These are phyloP conservation scores for Ricinus communis DNA, from an alignment of 345 rosid species.

Conservation along the genomic window DNA sequence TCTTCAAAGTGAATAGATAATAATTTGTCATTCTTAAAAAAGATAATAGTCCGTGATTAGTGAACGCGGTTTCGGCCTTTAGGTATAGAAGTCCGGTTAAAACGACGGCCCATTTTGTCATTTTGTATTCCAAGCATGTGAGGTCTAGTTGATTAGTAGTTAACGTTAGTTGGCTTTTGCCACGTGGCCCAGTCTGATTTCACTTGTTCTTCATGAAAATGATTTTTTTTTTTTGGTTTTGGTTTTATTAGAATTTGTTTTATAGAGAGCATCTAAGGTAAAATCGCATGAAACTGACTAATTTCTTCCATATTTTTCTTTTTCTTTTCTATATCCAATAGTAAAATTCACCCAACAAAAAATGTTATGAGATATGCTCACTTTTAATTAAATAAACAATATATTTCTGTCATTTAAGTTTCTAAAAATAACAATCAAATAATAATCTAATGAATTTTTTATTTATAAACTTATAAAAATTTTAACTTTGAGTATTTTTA, in stretches of 20 bases:
- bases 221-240: background rate
- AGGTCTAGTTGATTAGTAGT: slow-evolving; percentile 23
- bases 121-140: slow-evolving; percentile 23
- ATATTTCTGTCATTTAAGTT: too few relatives aligned
- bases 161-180: slow-evolving; percentile 8
- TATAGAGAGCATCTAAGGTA: background rate
- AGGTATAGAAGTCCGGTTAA: slow-evolving; percentile 14
- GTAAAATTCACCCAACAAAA: too few relatives aligned
- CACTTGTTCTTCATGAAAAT: background rate
- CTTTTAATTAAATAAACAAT: too few relatives aligned
- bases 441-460: too few relatives aligned
- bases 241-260: background rate
- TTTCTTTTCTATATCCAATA: too few relatives aligned
- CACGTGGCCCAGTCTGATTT: slow-evolving; percentile 13
- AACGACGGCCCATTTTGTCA: slow-evolving; percentile 32
- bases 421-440: too few relatives aligned
- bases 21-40: too few relatives aligned
- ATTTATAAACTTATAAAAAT: too few relatives aligned
- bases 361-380: too few relatives aligned
- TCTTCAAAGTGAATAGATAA: too few relatives aligned
- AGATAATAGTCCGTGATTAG: background rate
- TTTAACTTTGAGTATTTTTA: too few relatives aligned
- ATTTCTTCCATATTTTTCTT: background rate
- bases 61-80: slow-evolving; percentile 15
- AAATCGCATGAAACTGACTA: slow-evolving; percentile 21